A percentile compares a stretch with the other conserved stretches of the same genome.
phyloP scores from a whole-genome alignment of 2,329 filamentous ascomycete species.

The Calonectria montana region DNA sequence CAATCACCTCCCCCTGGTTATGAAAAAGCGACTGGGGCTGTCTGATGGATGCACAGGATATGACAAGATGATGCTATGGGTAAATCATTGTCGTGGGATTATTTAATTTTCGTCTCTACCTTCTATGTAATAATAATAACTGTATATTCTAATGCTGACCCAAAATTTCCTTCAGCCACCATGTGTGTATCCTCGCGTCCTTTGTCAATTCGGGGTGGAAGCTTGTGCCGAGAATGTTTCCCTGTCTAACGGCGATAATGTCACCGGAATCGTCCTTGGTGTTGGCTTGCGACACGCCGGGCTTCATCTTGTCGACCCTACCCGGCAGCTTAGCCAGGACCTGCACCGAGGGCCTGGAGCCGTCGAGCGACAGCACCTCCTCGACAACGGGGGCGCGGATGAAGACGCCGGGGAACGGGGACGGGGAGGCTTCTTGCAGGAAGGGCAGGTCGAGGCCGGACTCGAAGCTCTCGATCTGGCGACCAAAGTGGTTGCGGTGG shows the following conservation, averaged over 20 bases:
- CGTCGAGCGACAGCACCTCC: conserved; percentile 66
- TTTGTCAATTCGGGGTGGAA: conserved; percentile 95
- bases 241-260: conserved; percentile 90
- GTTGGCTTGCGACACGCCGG: conserved; percentile 51
- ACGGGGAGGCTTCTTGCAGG: conserved; percentile 54
- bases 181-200: conserved; percentile 88
- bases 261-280: conserved; percentile 68
- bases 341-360: conserved; percentile 56
- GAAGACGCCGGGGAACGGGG: conserved; percentile 82
- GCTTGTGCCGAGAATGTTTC: conserved; percentile 92
- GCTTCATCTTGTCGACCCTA: conserved; percentile 51
- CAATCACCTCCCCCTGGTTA: conserved; percentile 40
- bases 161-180: conserved; percentile 85
- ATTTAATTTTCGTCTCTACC: conserved; percentile 2
- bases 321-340: conserved; percentile 64
- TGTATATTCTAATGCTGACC: conserved; percentile 28
- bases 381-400: conserved; percentile 96
- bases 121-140: conserved; percentile 8
- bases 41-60: not conserved
- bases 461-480: conserved; percentile 93
- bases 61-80: not conserved
- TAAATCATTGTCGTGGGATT: not conserved
- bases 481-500: conserved; percentile 93
- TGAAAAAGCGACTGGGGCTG: conserved; percentile 27
- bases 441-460: conserved; percentile 80